Percentiles rank a stretch among this genome's conserved stretches.
Evolutionary conservation across 805 yeast species (phyloP).

Genomic region (Teunomyces pallodes): DNA sequence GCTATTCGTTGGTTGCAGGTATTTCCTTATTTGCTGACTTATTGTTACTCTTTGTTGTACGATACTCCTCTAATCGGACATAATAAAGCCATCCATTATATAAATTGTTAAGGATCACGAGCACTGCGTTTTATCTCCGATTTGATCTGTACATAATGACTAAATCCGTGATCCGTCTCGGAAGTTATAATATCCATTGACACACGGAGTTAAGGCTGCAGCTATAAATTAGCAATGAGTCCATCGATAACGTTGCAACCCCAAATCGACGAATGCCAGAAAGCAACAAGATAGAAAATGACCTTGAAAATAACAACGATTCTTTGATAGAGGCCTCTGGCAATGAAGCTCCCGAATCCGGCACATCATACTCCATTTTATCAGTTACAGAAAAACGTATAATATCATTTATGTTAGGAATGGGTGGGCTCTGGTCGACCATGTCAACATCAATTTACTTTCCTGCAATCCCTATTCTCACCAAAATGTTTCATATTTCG

Average conservation of each 20-base stretch:
- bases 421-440: constrained; percentile 64
- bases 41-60: neutral
- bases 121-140: no score
- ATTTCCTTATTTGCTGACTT: constrained; percentile 23
- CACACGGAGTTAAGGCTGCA: no score
- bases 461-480: constrained; percentile 67
- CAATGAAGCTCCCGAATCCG: neutral
- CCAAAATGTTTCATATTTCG: constrained; percentile 51
- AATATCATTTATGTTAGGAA: constrained; percentile 40
- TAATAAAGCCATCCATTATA: neutral
- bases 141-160: no score
- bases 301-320: neutral
- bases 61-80: neutral
- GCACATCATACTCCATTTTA: constrained; percentile 40
- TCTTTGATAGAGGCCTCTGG: neutral
- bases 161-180: no score
- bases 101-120: no score
- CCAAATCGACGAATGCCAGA: neutral
- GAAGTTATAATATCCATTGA: no score
- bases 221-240: neutral
- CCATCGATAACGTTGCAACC: neutral
- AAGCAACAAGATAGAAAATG: neutral
- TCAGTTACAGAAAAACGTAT: constrained; percentile 36
- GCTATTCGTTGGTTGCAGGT: constrained; percentile 68
- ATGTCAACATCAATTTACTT: constrained; percentile 76